Percentiles rank a stretch among this genome's conserved stretches.
phyloP scores from a whole-genome alignment of 768 basidiomycete species.

The Mycena floridula region DNA sequence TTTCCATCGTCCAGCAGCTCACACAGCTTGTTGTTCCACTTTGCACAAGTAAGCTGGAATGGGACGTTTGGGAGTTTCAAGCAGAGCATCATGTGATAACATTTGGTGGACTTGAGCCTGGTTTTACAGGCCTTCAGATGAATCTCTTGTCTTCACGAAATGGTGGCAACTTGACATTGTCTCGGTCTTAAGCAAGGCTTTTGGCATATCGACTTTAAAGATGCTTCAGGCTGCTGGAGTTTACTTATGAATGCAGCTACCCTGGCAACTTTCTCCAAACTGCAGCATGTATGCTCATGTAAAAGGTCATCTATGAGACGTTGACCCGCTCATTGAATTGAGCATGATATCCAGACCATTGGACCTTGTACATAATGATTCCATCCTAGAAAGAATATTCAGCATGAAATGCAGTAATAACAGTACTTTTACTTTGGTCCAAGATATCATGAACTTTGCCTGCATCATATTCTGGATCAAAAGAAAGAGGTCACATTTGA shows the following conservation, averaged over 20 bases:
- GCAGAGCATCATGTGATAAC: constrained; percentile 6
- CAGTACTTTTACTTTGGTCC: no score
- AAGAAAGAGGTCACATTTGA: not conserved
- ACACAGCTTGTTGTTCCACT: constrained; percentile 6
- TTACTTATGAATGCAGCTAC: constrained; percentile 4
- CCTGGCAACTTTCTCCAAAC: constrained; percentile 3
- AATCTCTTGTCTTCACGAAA: constrained; percentile 3
- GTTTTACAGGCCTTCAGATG: constrained; percentile 5
- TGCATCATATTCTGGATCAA: constrained; percentile 1
- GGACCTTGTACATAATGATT: no score
- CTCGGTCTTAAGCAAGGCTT: constrained; percentile 3
- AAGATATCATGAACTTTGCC: not conserved
- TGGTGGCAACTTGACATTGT: not conserved
- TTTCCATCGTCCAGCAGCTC: constrained; percentile 3
- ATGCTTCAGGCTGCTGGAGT: constrained; percentile 3
- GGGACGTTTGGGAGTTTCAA: constrained; percentile 6
- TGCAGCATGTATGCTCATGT: constrained; percentile 3
- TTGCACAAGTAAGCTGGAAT: constrained; percentile 8
- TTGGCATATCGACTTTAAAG: constrained; percentile 7
- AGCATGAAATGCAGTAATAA: no score
- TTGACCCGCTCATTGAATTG: no score
- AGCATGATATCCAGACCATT: no score
- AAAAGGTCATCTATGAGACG: no score
- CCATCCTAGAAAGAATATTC: no score
- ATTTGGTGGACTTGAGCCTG: constrained; percentile 6